Base-by-base conservation (phyloP, 1,284 basidiomycete genomes). In the Ceratobasidium sp. region DNA sequence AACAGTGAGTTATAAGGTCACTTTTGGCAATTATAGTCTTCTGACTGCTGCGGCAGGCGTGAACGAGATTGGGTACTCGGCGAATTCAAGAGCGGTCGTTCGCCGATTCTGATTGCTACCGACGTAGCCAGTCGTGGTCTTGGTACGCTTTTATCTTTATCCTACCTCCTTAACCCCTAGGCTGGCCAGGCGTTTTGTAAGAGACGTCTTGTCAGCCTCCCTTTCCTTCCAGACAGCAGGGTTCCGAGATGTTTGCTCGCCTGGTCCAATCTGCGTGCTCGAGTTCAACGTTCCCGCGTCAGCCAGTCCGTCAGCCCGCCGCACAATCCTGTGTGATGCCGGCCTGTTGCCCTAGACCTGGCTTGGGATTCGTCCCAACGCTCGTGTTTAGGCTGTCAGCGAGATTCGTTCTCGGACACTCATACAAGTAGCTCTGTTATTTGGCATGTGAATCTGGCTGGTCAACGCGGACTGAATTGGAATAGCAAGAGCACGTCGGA, bases 51-150 rank as follows among this genome's bases (percentile, higher is more conserved):
- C 75, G 64, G 75, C 62, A 96, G 95, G 80, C 94, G 95, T 77
- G 96, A 98, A 84, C 95, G 97, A 86, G 97, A 99, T 82, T 99
- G 98, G 97, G 97, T 99, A 61, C 86, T 99, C 66, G 87, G 91
- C 82, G 98, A 99, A 84, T 99, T 99, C 89, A 98, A 98, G 86
- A 92, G 94, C 74, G 96, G 98, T 79, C 91, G 95, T 76, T 96
- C 94, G 74, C 98, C 98, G 14, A 98, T 99, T 82, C 89, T 99
- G 84, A 96, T 99, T 81, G 96, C 96, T 83, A 97, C 95, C 78
- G 95, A 96, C 81, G 94, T 99, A 79, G 97, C 97, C 77, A 98
- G 96, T 81, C 96, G 97, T 90, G 97, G 97, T 91, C 90, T 99
- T 81, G 97, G 97, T 99, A 93, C 87, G 96, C 98, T 80, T 82